A percentile compares a stretch with the other conserved stretches of the same genome.
Conservation (phyloP, 176 grass and related monocot genomes). For the Cenchrus americanus region DNA sequence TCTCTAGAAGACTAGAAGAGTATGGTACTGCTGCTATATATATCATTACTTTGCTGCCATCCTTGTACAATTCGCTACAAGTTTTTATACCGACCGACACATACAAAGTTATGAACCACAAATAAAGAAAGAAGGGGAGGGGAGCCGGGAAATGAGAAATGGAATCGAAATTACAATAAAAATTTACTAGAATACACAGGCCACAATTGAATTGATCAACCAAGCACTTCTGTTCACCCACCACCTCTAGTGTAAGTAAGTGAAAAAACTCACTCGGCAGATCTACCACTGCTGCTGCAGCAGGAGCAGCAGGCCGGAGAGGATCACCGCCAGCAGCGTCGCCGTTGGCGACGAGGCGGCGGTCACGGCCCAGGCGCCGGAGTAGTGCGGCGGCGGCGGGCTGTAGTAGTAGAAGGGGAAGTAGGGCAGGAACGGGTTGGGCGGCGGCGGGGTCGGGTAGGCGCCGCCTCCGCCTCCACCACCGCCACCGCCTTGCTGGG, state of each 20-base stretch:
- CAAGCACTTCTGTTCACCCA: background rate
- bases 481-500: background rate
- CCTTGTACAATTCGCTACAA: slow-evolving; percentile 24
- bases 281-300: slow-evolving; percentile 44
- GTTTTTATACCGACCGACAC: background rate
- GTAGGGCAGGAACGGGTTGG: slow-evolving; percentile 95
- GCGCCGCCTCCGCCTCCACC: slow-evolving; percentile 7
- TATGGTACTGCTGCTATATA: background rate
- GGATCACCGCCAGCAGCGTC: background rate
- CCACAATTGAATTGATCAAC: background rate
- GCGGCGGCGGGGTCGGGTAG: slow-evolving; percentile 77
- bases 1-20: background rate
- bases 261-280: background rate
- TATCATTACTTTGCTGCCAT: slow-evolving; percentile 24
- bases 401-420: slow-evolving; percentile 97
- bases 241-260: background rate
- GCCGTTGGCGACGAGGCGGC: background rate
- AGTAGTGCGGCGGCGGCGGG: slow-evolving; percentile 59
- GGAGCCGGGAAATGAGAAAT: background rate
- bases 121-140: background rate
- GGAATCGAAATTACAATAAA: slow-evolving; percentile 6
- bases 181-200: slow-evolving; percentile 20
- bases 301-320: slow-evolving; percentile 21
- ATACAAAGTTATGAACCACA: slow-evolving; percentile 10
- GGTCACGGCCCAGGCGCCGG: background rate